A percentile compares a stretch with the other conserved stretches of the same genome.
Evolutionary conservation across 2,329 filamentous ascomycete species (phyloP).

Genomic region (Alternaria viburni): DNA sequence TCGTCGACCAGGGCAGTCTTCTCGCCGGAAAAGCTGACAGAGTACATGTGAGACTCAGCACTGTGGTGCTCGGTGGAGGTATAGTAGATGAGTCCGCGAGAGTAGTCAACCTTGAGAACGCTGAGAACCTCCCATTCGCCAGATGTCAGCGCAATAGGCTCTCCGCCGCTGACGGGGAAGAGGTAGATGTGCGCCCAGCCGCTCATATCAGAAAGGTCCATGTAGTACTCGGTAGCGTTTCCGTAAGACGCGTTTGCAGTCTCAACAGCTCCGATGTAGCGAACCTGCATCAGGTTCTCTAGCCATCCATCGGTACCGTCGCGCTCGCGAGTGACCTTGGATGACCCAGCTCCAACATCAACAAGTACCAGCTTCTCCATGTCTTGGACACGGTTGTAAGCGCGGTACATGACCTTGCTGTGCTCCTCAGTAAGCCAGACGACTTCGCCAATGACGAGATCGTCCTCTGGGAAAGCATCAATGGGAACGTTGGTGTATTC

Average conservation of each 20-base stretch:
- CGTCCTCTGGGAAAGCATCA: conserved; percentile 64
- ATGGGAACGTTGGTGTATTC: conserved; percentile 58
- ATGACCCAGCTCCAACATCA: conserved; percentile 56
- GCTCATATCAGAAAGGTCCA: conserved; percentile 70
- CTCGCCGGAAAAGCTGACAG: conserved; percentile 64
- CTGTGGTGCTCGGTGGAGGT: conserved; percentile 69
- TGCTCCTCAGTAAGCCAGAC: conserved; percentile 70
- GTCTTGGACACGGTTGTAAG: conserved; percentile 73
- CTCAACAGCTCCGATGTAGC: conserved; percentile 58
- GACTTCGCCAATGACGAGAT: conserved; percentile 71
- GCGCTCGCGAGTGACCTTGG: conserved; percentile 60
- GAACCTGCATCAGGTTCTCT: conserved; percentile 64
- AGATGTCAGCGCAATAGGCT: conserved; percentile 64
- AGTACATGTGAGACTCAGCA: conserved; percentile 72
- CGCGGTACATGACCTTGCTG: conserved; percentile 67
- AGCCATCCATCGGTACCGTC: conserved; percentile 68
- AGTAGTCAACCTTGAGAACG: conserved; percentile 66
- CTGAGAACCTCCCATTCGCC: conserved; percentile 70
- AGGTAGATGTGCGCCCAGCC: conserved; percentile 72
- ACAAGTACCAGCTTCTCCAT: conserved; percentile 67
- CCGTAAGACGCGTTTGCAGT: conserved; percentile 44
- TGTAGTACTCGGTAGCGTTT: conserved; percentile 60
- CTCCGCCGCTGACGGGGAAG: conserved; percentile 63
- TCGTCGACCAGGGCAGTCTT: conserved; percentile 69
- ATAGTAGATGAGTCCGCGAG: conserved; percentile 66